Percentiles rank a stretch among this genome's conserved stretches.
Conservation (phyloP, 176 grass and related monocot species). For the Triticum dicoccoides region DNA sequence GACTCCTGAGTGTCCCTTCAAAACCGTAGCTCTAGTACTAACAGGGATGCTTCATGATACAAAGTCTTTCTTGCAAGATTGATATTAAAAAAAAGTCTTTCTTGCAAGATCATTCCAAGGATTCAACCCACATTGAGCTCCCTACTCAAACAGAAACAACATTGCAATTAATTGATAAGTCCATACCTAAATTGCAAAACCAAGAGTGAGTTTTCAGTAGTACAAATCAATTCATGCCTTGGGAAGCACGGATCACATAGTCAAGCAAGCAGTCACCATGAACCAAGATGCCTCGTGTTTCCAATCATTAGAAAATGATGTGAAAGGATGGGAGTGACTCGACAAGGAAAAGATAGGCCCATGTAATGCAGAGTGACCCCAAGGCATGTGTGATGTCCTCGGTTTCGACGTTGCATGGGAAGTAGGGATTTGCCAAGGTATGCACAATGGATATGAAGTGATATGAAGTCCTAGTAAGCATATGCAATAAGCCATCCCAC, state of each 20-base stretch:
- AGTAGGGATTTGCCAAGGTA: background rate
- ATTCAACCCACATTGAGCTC: background rate
- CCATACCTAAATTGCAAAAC: background rate
- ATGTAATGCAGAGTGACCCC: background rate
- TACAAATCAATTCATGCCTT: background rate
- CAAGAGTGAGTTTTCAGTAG: background rate
- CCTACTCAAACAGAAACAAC: background rate
- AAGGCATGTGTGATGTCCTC: background rate
- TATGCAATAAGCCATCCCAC: background rate
- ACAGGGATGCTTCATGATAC: background rate
- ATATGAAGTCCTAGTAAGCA: background rate
- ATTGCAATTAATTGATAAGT: background rate
- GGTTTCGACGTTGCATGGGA: background rate
- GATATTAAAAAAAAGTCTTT: too few species aligned
- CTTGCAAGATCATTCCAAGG: background rate
- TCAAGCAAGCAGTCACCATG: background rate
- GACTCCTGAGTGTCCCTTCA: background rate
- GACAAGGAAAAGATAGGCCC: background rate
- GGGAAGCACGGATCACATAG: background rate
- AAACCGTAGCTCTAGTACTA: background rate
- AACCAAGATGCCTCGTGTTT: background rate
- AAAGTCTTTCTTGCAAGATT: background rate
- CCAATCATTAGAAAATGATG: background rate
- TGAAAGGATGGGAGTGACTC: background rate
- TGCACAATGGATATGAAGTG: background rate